These are phyloP conservation scores for Chaetomium cochliodes DNA, from an alignment of 495 filamentous ascomycete genomes.

Conservation along the genomic window DNA sequence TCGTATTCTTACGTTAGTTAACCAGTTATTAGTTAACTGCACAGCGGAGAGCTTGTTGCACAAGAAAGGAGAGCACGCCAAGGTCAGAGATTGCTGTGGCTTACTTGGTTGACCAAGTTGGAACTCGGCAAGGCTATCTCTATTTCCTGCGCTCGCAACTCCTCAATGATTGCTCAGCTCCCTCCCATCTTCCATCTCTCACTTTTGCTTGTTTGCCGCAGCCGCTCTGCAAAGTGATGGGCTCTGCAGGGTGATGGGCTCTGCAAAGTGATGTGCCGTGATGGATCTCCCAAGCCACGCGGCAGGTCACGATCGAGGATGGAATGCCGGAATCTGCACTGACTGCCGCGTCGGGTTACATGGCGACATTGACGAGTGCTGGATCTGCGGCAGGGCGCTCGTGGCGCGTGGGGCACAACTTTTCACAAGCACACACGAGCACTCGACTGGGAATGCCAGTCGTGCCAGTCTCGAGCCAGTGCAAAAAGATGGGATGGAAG, in stretches of 20 bases:
- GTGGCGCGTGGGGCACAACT: neutral
- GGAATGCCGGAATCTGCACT: neutral
- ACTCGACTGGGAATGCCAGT: too few species aligned
- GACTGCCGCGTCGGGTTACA: conserved; percentile 21
- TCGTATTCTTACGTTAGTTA: neutral
- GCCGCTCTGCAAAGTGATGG: neutral
- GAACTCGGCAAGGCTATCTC: neutral
- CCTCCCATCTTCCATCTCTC: too few species aligned
- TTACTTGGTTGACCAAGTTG: neutral
- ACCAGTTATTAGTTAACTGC: too few species aligned
- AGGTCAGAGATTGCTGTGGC: neutral
- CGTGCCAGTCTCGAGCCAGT: neutral
- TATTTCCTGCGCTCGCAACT: too few species aligned
- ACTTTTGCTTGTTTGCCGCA: too few species aligned
- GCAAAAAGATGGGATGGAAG: neutral
- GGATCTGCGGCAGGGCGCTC: too few species aligned
- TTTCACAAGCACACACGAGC: too few species aligned
- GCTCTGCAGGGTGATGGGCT: neutral
- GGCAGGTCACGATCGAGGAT: neutral
- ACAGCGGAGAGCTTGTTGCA: neutral
- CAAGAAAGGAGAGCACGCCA: neutral
- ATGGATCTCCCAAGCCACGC: neutral
- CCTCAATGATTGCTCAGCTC: too few species aligned
- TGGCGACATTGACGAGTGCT: conserved; percentile 9
- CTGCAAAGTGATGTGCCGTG: neutral